Base-by-base conservation (phyloP, 768 basidiomycete species). In the Heimioporus sp. region DNA sequence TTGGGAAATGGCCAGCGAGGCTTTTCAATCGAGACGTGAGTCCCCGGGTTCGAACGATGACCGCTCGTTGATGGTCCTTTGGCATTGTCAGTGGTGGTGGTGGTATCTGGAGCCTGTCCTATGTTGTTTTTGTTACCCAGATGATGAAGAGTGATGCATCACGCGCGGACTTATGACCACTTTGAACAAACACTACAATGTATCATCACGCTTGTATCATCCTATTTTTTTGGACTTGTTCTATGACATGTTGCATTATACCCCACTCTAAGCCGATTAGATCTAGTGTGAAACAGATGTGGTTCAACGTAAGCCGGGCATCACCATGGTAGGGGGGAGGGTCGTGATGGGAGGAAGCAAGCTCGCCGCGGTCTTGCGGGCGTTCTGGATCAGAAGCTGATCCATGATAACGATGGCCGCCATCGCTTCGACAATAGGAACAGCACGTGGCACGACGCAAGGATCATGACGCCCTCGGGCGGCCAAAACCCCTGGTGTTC, bases 381-480 rank as follows among this genome's bases (percentile, higher is more conserved):
- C 78, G 58, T 92, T 90, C 72, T 98, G 96, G 52, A 91, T 84
- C 37, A 98, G 79, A 52, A 98, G 76, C 63, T 88, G 83, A 67
- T 99, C 97, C 87, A 99, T 92, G 58, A 97, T 80, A 53, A 98
- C 96, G 44, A 98, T 78, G 24, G 88, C 86, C 0, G 96, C 93
- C 97, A 99, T 99, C 1, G 92, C 85, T 73, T 99, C 97, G 40
- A 98, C 96, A 62, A 99, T 99, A 39, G 97, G 94, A 10, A 98
- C 92, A 17, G 94, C 94, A 43, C 94, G 86, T 38, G 96, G 96
- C 6, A 99, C 93, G 41, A 99, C 96, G 67, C 96, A 98, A 16
- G 96, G 94, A 66, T 98, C 96, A 72, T 98, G 96, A 48, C 97
- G 80, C 12, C 97, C 97, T 31, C 92, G 81, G 35, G 97, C 90